These are phyloP conservation scores for Ceratobasidium sp. DNA, from an alignment of 1,284 basidiomycete species.

Conservation along the genomic window DNA sequence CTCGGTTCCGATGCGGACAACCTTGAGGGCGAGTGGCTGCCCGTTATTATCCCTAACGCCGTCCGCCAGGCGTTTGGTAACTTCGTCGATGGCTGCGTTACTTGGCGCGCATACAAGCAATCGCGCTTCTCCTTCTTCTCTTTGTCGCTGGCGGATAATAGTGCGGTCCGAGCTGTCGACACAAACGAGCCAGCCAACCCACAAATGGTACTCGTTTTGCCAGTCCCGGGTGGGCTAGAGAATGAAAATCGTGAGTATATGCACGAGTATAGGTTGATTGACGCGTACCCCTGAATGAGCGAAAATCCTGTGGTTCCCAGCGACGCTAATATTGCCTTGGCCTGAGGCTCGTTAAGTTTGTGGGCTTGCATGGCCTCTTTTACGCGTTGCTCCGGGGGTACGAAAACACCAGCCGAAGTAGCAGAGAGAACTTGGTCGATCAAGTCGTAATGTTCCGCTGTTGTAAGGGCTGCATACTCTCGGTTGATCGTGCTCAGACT, in stretches of 20 bases:
- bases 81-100: conserved; percentile 98
- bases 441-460: conserved; percentile 83
- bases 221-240: conserved; percentile 91
- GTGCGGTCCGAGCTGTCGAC: conserved; percentile 58
- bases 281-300: conserved; percentile 89
- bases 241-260: conserved; percentile 25
- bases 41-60: conserved; percentile 70
- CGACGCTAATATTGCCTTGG: conserved; percentile 83
- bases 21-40: conserved; percentile 66
- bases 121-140: conserved; percentile 46
- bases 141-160: conserved; percentile 55
- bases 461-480: conserved; percentile 88
- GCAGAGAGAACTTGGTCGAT: conserved; percentile 74
- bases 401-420: conserved; percentile 58
- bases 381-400: conserved; percentile 63
- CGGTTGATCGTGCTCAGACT: conserved; percentile 91
- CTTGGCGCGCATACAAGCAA: conserved; percentile 95
- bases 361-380: conserved; percentile 72
- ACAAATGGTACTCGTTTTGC: conserved; percentile 98
- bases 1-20: conserved; percentile 89
- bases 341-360: conserved; percentile 93
- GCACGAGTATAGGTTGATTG: background rate
- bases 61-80: conserved; percentile 85
- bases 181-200: conserved; percentile 89
- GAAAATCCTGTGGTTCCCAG: conserved; percentile 81